Evolutionary conservation across 2,329 filamentous ascomycete species (phyloP).

Genomic region (Ceratocystis colombiana): DNA sequence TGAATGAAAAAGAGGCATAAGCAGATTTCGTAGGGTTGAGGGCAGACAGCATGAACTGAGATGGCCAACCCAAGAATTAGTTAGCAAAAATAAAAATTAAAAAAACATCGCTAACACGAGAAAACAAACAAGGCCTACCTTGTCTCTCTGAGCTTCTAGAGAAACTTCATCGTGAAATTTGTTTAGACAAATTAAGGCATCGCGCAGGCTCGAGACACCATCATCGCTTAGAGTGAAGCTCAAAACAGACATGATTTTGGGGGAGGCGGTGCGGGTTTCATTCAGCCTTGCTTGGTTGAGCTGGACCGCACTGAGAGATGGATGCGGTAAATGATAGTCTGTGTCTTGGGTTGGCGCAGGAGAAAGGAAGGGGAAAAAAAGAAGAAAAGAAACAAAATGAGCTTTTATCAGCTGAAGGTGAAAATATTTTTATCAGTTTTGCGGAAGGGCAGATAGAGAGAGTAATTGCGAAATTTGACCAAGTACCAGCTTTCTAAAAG

Average conservation of each 20-base stretch:
- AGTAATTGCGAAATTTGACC: too few relatives aligned
- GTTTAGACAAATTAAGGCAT: conserved; percentile 61
- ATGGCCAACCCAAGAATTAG: conserved; percentile 29
- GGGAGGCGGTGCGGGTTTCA: not conserved
- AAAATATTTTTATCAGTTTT: too few relatives aligned
- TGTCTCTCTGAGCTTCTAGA: conserved; percentile 60
- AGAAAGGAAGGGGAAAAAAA: not conserved
- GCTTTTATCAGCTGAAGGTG: too few relatives aligned
- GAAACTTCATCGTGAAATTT: conserved; percentile 74
- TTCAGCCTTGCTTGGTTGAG: conserved; percentile 5
- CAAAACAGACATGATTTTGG: conserved; percentile 48
- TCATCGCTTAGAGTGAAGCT: conserved; percentile 66
- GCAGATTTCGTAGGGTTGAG: conserved; percentile 73
- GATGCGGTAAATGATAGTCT: not conserved
- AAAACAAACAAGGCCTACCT: conserved; percentile 37
- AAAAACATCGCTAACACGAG: conserved; percentile 19
- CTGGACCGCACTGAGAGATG: not conserved
- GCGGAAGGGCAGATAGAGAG: too few relatives aligned
- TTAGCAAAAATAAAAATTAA: conserved; percentile 42
- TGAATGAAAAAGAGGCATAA: conserved; percentile 62
- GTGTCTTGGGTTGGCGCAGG: not conserved
- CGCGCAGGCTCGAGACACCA: conserved; percentile 58
- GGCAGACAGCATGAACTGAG: conserved; percentile 60
- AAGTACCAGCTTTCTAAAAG: too few relatives aligned
- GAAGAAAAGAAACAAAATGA: not conserved